Base-by-base conservation (phyloP, 306 rosid genomes). In the Prunus campanulata region DNA sequence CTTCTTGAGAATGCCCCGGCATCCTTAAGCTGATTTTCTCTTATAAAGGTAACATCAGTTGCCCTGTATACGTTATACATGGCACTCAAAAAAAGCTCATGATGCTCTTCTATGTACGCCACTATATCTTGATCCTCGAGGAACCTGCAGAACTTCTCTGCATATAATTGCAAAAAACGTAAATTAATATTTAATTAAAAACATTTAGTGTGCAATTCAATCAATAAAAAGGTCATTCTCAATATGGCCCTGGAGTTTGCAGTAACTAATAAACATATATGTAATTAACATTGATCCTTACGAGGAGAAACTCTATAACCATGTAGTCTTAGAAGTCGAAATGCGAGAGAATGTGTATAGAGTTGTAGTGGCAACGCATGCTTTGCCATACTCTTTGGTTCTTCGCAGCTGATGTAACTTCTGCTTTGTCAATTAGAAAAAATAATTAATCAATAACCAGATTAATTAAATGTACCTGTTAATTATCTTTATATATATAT, bases 81-180 rank as follows among this genome's bases (percentile, higher is more conserved):
- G 55, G 75, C 68, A 57, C 59, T 29, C 67, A 27, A 2, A 29
- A 52, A 77, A 2, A 0, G 16, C 46, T 56, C 61, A 14, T 44
- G 80, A 27, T 68, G 46, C 54, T 68, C 42, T 68, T 77, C 24
- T 47, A 77, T 56, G 16, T 30, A 49, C 35, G 5, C 7, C 49
- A n/a, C 10, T 27, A 50, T n/a, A 11, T 62, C 79, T 49, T 75
- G 63, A 32, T 64, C 62, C n/a, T 48, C 12, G n/a, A 75, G 64
- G 22, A 64, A 75, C 72, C 71, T 14, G 62, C 78, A 75, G 52
- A 75, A 75, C 71, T 64, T 62, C 63, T 20, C 72, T 64, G 72
- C 46, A 20, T 11, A 27, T 13, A 71, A 30, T 11, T 30, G n/a
- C 64, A 6, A 39, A 71, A 71, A 39, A 29, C 18, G 44, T 39